These are phyloP conservation scores for Cyclotella sp. DNA, from an alignment of 108 stramenopile genomes.

Conservation along the genomic window DNA sequence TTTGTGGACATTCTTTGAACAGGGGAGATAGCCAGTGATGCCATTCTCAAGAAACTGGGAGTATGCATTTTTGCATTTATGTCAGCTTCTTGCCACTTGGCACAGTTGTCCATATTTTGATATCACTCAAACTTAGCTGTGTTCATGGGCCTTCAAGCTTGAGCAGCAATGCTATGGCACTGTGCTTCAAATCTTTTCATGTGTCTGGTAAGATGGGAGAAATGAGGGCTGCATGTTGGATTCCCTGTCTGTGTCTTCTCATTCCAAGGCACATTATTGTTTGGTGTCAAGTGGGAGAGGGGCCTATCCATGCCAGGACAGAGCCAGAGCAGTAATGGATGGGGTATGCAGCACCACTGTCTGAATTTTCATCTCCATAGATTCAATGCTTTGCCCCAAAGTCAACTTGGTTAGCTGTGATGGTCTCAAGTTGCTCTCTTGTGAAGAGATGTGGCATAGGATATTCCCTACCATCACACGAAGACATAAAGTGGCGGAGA, in stretches of 20 bases:
- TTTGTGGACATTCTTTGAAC: neutral
- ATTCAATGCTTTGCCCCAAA: neutral
- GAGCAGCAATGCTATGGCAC: no score
- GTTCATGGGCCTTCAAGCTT: no score
- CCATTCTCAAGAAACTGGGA: neutral
- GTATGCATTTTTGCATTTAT: neutral
- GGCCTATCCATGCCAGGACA: neutral
- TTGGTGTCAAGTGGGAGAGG: neutral
- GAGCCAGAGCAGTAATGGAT: neutral
- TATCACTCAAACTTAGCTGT: neutral
- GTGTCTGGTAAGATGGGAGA: no score
- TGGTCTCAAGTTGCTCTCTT: neutral
- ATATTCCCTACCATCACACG: no score
- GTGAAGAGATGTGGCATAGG: conserved; percentile 2
- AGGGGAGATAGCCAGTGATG: neutral
- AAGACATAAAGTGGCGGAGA: no score
- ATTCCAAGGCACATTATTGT: conserved; percentile 7
- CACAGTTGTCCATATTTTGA: neutral
- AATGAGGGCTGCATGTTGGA: neutral
- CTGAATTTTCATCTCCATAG: neutral
- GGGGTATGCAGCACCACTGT: neutral
- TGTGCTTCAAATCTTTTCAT: no score
- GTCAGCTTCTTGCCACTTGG: neutral
- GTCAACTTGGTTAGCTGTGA: neutral
- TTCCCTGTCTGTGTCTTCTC: neutral